Base-by-base conservation (phyloP, 2,329 filamentous ascomycete species). In the Penicillium capsulatum region DNA sequence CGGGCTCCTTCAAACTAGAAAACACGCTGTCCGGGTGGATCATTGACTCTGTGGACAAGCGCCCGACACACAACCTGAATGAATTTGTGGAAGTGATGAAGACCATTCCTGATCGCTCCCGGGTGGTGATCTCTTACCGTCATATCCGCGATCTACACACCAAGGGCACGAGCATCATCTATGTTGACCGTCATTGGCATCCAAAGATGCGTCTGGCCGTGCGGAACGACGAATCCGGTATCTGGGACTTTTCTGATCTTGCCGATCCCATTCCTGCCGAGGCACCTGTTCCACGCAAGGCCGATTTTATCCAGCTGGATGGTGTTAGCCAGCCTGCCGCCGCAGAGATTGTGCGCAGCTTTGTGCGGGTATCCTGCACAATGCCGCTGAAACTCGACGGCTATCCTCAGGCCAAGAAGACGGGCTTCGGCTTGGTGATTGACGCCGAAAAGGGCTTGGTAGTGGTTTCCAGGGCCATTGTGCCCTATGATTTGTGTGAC, bases 381-480 rank as follows among this genome's bases (percentile, higher is more conserved):
- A 91, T 98, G 83, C 92, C 92, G 0, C 72, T 98, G 47, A 97
- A 97, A 72, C 77, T 98, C 7, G 92, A 98, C 62, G 92, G 92
- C n/a, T 98, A 95, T 63, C 94, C 92, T 4, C 87, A 92, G 64
- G 88, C 92, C 51, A 79, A 89, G 34, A 92, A 94, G 68, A 92
- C 89, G 70, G 92, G 92, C 1, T 96, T 95, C 74, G 92, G 92
- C 27, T 72, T 98, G 26, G 91, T 98, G n/a, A 86, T 98, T 47
- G 92, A 98, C 66, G 92, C 94, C 1, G 88, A 94, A 45, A 91
- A 96, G 69, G 92, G 92, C 13, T 75, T 98, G 13, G 92, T 98
- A 5, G 79, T 97, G 44, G 91, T 97, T 38, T 97, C 92, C 1
- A 75, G 92, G 59, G 91, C 94, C 2, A 88, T 96, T 48, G 86